Evolutionary conservation across 2,329 filamentous ascomycete genomes (phyloP).

Genomic region (Orbilia oligospora): DNA sequence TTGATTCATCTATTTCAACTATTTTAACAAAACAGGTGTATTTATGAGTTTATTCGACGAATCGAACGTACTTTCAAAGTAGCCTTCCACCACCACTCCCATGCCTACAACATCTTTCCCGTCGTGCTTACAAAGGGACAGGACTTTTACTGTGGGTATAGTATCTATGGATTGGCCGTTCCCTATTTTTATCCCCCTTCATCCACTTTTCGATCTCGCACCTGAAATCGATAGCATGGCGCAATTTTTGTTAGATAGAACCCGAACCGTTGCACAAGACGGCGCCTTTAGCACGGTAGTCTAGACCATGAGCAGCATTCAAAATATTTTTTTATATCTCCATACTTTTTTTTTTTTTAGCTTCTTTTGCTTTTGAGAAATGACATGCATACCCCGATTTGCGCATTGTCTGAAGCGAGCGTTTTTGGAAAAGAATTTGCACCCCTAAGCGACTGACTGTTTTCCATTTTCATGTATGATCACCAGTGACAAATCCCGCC

Average conservation of each 20-base stretch:
- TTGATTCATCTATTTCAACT: conserved; percentile 1
- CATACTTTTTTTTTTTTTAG: not conserved
- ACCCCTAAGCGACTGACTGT: conserved; percentile 13
- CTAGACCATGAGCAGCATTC: conserved; percentile 22
- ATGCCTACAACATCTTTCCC: not conserved
- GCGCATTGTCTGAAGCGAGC: conserved; percentile 24
- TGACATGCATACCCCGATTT: conserved; percentile 15
- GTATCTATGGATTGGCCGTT: not conserved
- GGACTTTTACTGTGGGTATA: not conserved
- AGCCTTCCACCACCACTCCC: too few relatives aligned
- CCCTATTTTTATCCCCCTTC: not conserved
- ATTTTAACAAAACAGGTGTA: not conserved
- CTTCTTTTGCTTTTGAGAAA: conserved; percentile 26
- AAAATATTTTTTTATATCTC: conserved; percentile 23
- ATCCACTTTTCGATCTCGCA: not conserved
- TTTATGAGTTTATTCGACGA: too few relatives aligned
- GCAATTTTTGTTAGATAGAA: conserved; percentile 27
- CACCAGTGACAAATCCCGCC: conserved; percentile 64
- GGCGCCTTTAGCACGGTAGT: conserved; percentile 6
- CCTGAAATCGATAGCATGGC: conserved; percentile 4
- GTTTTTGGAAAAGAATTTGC: conserved; percentile 24
- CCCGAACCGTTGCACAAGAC: conserved; percentile 6
- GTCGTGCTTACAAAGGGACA: not conserved
- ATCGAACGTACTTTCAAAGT: not conserved
- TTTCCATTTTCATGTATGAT: conserved; percentile 10